phyloP scores from a whole-genome alignment of 2,329 filamentous ascomycete genomes.

The Pestalotiopsis sp. region DNA sequence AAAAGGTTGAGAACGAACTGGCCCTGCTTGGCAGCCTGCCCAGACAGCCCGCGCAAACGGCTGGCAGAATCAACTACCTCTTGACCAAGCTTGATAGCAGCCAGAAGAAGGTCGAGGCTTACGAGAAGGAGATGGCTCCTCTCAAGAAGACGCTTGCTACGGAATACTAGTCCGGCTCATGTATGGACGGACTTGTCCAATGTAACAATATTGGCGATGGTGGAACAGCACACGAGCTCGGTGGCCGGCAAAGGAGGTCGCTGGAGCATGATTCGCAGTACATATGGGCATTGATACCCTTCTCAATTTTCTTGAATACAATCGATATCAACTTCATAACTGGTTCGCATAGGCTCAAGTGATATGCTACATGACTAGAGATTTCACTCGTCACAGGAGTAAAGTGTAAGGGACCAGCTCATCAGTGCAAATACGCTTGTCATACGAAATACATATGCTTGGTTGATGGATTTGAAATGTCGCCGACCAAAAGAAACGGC shows the following conservation, averaged over 20 bases:
- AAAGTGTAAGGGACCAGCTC: too few species aligned
- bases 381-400: too few species aligned
- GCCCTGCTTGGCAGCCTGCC: slow-evolving; percentile 70
- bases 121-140: slow-evolving; percentile 70
- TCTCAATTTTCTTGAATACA: slow-evolving; percentile 9
- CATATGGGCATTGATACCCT: slow-evolving; percentile 17
- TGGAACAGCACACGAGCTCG: background rate
- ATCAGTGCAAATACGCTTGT: too few species aligned
- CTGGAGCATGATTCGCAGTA: background rate
- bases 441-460: too few species aligned
- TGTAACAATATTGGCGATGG: slow-evolving; percentile 1
- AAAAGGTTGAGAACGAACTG: slow-evolving; percentile 80
- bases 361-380: too few species aligned
- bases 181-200: background rate
- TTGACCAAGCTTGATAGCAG: slow-evolving; percentile 72
- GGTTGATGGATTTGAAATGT: background rate
- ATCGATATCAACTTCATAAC: background rate
- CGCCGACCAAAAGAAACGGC: background rate
- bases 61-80: slow-evolving; percentile 70
- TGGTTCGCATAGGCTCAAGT: too few species aligned
- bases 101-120: slow-evolving; percentile 73
- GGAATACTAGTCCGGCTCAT: slow-evolving; percentile 27
- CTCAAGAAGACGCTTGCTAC: slow-evolving; percentile 71
- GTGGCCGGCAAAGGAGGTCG: background rate
- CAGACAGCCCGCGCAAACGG: slow-evolving; percentile 69